phyloP scores from a whole-genome alignment of 495 filamentous ascomycete species.

The Aspergillus kassunensis region DNA sequence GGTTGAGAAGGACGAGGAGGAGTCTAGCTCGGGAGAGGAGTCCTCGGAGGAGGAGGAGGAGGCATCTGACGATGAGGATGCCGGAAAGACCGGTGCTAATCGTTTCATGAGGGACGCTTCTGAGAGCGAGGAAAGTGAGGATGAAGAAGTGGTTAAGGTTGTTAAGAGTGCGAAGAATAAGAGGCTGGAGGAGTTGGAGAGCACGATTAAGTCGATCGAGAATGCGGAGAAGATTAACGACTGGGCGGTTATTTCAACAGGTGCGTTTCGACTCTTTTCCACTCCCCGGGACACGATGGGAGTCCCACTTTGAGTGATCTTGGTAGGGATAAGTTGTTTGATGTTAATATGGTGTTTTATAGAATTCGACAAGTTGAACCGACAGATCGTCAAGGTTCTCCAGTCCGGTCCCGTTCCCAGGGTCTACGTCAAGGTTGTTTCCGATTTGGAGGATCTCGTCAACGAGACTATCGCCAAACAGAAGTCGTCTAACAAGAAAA shows the following conservation, averaged over 20 bases:
- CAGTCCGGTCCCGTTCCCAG: slow-evolving; percentile 77
- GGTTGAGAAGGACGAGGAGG: slow-evolving; percentile 42
- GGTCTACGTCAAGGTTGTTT: slow-evolving; percentile 85
- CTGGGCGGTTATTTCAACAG: slow-evolving; percentile 87
- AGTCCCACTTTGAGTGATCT: slow-evolving; percentile 7
- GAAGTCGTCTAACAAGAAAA: slow-evolving; percentile 94
- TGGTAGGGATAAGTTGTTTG: slow-evolving; percentile 7
- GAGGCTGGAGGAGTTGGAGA: slow-evolving; percentile 87
- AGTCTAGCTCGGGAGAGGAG: slow-evolving; percentile 69
- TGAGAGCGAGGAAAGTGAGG: slow-evolving; percentile 79
- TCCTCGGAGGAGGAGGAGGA: slow-evolving; percentile 52
- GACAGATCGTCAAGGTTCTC: slow-evolving; percentile 74
- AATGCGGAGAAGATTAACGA: slow-evolving; percentile 97
- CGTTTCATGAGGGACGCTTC: slow-evolving; percentile 76
- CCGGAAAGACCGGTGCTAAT: slow-evolving; percentile 64
- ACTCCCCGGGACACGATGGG: too few relatives aligned
- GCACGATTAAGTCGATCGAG: slow-evolving; percentile 81
- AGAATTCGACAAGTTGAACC: slow-evolving; percentile 98
- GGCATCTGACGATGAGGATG: slow-evolving; percentile 56
- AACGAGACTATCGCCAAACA: slow-evolving; percentile 91
- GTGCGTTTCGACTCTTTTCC: too few relatives aligned
- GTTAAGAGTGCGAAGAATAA: slow-evolving; percentile 98
- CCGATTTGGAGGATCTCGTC: slow-evolving; percentile 93
- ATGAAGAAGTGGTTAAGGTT: slow-evolving; percentile 75
- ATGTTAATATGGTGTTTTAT: slow-evolving; percentile 20